Evolutionary conservation across 2,329 filamentous ascomycete species (phyloP), one percentile per base, ranked within the genome.

Genomic region (Ophiocordyceps polyrhachis-furcata): DNA sequence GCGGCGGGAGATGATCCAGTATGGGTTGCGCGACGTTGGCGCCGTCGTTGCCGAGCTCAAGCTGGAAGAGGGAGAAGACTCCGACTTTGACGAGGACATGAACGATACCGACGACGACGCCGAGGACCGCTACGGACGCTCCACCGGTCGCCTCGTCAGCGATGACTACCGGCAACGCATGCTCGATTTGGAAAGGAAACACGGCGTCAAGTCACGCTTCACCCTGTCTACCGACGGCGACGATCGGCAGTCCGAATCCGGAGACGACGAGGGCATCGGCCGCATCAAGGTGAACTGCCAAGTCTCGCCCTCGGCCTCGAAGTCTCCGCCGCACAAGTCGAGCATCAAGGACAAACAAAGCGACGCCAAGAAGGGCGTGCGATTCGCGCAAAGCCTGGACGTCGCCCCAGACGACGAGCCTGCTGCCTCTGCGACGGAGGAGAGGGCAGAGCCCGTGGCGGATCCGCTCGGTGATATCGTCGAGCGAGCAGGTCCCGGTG

Each of bases 31-130:
- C 41, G 89, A 96, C 59, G 80, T 98, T 46, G 86, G 87, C 4
- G 78, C 85, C 35, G 83, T 98, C 3, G 91, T 98, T 15, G 91
- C 91, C 15, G 87, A 96, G 62, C 73, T 98, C 41, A 76, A 93
- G 47, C 62, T 96, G 2, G 85, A 93, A 49, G 80, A 88, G 48
- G 66, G 67, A 17, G 63, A 71, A 35, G 76, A 77, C 44, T 73
- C 72, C 42, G 68, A 70, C 13, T 68, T 74, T 17, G 69, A 74
- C 37, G 64, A 67, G 2, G 73, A 40, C 3, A 69, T 72, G 8
- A 68, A 71, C 2, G 69, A 68, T 0, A 67, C 69, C 4, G 64
- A 74, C n/a, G 81, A 84, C 2, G 64, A 73, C 15, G 81, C 84
- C 44, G 76, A 91, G 55, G 83, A 91, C 55, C 71, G 82, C 48